phyloP scores from a whole-genome alignment of 139 green algal species.

The Auxenochlorella pyrenoidosa region DNA sequence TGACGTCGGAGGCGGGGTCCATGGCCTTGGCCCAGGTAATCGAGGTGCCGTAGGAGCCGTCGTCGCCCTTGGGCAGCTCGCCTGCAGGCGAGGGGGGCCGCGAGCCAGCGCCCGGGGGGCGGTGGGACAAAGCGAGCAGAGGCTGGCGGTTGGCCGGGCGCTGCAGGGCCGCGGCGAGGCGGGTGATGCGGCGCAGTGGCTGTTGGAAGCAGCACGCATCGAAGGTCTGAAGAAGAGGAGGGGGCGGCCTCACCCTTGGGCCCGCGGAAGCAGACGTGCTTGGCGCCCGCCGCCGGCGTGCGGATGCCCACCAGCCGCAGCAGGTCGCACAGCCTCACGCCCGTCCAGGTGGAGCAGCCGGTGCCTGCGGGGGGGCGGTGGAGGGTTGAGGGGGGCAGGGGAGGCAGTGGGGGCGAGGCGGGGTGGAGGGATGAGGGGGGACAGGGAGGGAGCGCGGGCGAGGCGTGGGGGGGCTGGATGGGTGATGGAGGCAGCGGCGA shows the following conservation, averaged over 20 bases:
- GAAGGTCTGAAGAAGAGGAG: too few relatives aligned
- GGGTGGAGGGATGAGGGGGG: neutral
- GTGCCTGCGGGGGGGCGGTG: conserved; percentile 63
- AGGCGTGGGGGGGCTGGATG: too few relatives aligned
- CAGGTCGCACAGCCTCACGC: conserved; percentile 88
- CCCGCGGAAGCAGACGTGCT: conserved; percentile 80
- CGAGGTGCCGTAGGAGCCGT: conserved; percentile 71
- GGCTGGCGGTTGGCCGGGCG: too few relatives aligned
- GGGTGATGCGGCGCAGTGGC: too few relatives aligned
- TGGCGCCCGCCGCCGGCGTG: conserved; percentile 46
- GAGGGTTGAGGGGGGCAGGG: neutral
- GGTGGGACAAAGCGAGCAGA: too few relatives aligned
- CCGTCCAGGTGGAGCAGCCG: conserved; percentile 90
- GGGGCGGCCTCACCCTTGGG: conserved; percentile 55
- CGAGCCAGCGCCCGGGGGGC: too few relatives aligned
- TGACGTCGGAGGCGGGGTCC: conserved; percentile 74
- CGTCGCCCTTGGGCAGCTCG: conserved; percentile 85
- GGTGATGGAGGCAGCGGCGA: too few relatives aligned
- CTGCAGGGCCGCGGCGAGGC: too few relatives aligned
- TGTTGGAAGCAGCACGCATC: too few relatives aligned
- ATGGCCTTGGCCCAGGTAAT: conserved; percentile 68
- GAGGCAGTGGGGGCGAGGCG: too few relatives aligned
- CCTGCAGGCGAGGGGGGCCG: too few relatives aligned
- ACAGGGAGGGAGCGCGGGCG: neutral
- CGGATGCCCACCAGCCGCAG: conserved; percentile 73